These are phyloP conservation scores for Hypoxylon crocopeplum DNA, from an alignment of 495 filamentous ascomycete species.

Conservation along the genomic window DNA sequence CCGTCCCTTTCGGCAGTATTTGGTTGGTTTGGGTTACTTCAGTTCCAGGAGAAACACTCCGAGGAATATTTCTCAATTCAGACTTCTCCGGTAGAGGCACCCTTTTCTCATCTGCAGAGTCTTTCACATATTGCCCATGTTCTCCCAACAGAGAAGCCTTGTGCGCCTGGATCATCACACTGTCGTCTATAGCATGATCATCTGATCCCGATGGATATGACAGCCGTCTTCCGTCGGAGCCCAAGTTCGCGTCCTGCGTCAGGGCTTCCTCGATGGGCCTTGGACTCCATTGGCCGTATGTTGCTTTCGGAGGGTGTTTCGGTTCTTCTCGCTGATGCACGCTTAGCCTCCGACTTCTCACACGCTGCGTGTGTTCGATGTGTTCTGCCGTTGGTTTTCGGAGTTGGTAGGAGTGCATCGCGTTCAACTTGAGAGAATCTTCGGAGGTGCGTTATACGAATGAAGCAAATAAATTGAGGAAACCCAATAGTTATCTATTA, in stretches of 20 bases:
- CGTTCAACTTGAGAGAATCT: conserved; percentile 2
- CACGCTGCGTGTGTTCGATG: not conserved
- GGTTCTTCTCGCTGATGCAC: not conserved
- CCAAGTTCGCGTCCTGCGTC: not conserved
- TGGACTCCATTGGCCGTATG: not conserved
- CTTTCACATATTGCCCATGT: no score
- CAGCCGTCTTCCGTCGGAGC: not conserved
- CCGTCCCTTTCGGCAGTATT: not conserved
- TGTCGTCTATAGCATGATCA: not conserved
- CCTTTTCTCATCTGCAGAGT: not conserved
- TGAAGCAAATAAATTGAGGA: no score
- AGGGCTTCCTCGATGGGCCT: not conserved
- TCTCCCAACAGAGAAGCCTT: not conserved
- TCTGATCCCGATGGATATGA: not conserved
- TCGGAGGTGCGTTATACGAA: no score
- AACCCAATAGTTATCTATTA: no score
- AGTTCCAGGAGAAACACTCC: not conserved
- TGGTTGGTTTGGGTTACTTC: no score
- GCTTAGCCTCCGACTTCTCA: conserved; percentile 1
- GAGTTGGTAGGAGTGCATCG: not conserved
- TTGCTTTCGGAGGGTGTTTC: not conserved
- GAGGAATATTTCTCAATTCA: not conserved
- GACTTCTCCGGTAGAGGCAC: not conserved
- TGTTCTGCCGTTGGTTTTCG: not conserved
- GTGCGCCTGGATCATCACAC: not conserved